phyloP scores from a whole-genome alignment of 805 yeast species.

The Myxozyma vanderwaltii region DNA sequence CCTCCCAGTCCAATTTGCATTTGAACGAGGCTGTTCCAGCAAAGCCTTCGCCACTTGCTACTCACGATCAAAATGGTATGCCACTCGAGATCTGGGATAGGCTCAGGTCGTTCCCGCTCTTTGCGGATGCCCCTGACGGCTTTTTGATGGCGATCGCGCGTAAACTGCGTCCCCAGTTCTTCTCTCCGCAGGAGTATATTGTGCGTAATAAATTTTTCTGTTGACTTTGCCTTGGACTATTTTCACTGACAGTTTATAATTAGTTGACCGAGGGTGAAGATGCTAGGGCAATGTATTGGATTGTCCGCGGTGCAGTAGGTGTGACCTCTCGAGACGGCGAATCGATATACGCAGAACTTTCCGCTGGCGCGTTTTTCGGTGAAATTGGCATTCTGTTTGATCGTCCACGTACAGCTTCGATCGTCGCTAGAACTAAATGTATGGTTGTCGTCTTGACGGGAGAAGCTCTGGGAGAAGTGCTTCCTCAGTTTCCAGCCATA shows the following conservation, averaged over 20 bases:
- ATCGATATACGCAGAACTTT: slow-evolving; percentile 67
- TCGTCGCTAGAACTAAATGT: slow-evolving; percentile 67
- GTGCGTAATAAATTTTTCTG: slow-evolving; percentile 33
- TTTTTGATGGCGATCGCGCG: slow-evolving; percentile 63
- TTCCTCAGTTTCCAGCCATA: slow-evolving; percentile 63
- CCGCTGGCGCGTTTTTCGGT: slow-evolving; percentile 72
- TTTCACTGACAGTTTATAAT: not conserved
- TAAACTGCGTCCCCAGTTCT: slow-evolving; percentile 59
- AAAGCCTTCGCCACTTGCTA: slow-evolving; percentile 35
- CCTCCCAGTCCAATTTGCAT: too few species aligned
- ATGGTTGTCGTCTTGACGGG: slow-evolving; percentile 68
- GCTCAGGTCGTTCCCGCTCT: slow-evolving; percentile 62
- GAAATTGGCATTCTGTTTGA: slow-evolving; percentile 77
- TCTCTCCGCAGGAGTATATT: slow-evolving; percentile 68
- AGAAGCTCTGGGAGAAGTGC: slow-evolving; percentile 59
- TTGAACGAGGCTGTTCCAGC: too few species aligned
- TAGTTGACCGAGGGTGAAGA: slow-evolving; percentile 66
- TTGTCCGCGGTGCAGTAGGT: slow-evolving; percentile 71
- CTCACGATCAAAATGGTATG: slow-evolving; percentile 34
- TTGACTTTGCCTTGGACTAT: not conserved
- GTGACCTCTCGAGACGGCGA: slow-evolving; percentile 79
- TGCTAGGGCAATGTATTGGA: slow-evolving; percentile 78
- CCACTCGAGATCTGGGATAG: slow-evolving; percentile 61
- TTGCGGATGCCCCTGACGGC: slow-evolving; percentile 65
- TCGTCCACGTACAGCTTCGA: slow-evolving; percentile 78